These are phyloP conservation scores for Venturia oleaginea DNA, from an alignment of 2,329 filamentous ascomycete genomes.

Conservation along the genomic window DNA sequence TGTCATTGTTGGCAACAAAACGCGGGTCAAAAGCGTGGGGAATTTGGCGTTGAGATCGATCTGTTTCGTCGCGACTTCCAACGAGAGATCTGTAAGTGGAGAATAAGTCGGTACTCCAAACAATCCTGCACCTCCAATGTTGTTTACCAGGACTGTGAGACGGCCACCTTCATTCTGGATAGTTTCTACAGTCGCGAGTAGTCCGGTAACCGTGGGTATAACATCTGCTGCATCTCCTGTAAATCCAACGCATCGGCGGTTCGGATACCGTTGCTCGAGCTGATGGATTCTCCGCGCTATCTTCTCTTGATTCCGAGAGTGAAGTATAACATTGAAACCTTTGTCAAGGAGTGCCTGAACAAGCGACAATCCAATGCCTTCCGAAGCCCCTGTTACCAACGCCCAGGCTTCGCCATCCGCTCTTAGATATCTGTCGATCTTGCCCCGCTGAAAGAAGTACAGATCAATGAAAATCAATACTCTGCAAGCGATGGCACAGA, in stretches of 20 bases:
- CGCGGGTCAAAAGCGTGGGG: constrained; percentile 39
- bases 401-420: constrained; percentile 28
- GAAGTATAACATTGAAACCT: constrained; percentile 49
- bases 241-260: constrained; percentile 30
- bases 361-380: constrained; percentile 46
- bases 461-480: neutral
- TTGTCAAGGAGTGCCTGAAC: constrained; percentile 41
- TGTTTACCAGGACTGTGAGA: constrained; percentile 49
- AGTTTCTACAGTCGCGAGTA: constrained; percentile 19
- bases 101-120: constrained; percentile 20
- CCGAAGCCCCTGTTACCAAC: constrained; percentile 45
- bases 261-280: constrained; percentile 33
- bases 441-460: constrained; percentile 8
- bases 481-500: neutral
- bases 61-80: constrained; percentile 13
- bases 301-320: constrained; percentile 45
- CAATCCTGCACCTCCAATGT: constrained; percentile 38
- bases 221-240: constrained; percentile 36
- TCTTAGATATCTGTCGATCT: constrained; percentile 2
- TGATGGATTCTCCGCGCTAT: constrained; percentile 33
- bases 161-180: constrained; percentile 24
- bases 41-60: constrained; percentile 33
- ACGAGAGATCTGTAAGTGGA: constrained; percentile 20
- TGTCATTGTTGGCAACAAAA: constrained; percentile 37
- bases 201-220: constrained; percentile 18